A percentile compares a stretch with the other conserved stretches of the same genome.
Evolutionary conservation across 371 early-diverging fungal genomes (phyloP).

Genomic region (Phascolomyces articulosus): DNA sequence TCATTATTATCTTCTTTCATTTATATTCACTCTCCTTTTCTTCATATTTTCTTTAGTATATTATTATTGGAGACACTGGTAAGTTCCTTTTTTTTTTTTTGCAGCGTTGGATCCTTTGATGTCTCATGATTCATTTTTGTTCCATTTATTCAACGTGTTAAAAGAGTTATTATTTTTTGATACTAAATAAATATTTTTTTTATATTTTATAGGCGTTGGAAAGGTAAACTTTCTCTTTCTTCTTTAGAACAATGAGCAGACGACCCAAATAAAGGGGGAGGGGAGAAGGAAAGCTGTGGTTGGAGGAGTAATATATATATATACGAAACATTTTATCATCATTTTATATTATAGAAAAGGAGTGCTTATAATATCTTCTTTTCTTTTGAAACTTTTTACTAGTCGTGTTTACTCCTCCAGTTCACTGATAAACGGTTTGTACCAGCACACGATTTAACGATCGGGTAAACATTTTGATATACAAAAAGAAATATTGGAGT

Average conservation of each 20-base stretch:
- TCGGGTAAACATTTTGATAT: slow-evolving; percentile 66
- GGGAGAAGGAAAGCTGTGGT: not conserved
- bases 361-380: not conserved
- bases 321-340: too few species aligned
- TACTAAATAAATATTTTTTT: not conserved
- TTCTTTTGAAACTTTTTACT: not conserved
- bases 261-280: not conserved
- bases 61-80: slow-evolving; percentile 54
- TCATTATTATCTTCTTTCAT: too few species aligned
- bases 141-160: too few species aligned
- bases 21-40: too few species aligned
- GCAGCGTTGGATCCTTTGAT: not conserved
- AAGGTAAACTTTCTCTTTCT: slow-evolving; percentile 14
- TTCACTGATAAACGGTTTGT: slow-evolving; percentile 86
- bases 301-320: not conserved
- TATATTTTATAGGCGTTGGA: slow-evolving; percentile 19
- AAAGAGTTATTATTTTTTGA: too few species aligned
- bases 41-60: slow-evolving; percentile 28
- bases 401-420: slow-evolving; percentile 83
- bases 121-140: too few species aligned
- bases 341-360: too few species aligned
- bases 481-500: too few species aligned
- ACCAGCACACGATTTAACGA: slow-evolving; percentile 85
- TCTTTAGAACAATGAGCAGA: not conserved
- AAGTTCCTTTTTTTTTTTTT: slow-evolving; percentile 1